Evolutionary conservation across 2,329 filamentous ascomycete species (phyloP), one percentile per base, ranked within the genome.

Genomic region (Thermomyces lanuginosus): DNA sequence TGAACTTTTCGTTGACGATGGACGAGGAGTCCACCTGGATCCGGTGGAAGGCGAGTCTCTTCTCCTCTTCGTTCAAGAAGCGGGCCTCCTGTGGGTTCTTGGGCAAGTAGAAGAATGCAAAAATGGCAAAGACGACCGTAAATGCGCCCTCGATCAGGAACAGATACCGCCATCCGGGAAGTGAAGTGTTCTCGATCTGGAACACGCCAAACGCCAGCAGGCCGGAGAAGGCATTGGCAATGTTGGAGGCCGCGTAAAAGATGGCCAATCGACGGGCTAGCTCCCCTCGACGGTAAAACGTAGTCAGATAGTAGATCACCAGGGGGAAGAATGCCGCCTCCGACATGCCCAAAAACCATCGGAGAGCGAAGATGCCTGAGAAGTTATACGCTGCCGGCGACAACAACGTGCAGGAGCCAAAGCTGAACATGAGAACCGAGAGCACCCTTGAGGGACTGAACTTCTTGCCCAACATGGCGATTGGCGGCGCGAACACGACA

Each of bases 181-280:
- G 39, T 10, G 50, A 47, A 0, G 56, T 58, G 22, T 51, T 45
- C 19, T 61, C 37, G 38, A 71, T 68, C 14, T 69, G 67, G 45
- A 76, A 76, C 5, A 70, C 64, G 3, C 64, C 69, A 32, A 66
- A 73, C 0, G 69, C 59, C 8, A 73, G 54, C 1, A 74, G 49
- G 3, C 69, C 69, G 0, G 63, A 64, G 39, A 76, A 76, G 2
- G 72, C 72, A 31, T 69, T 72, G 12, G 78, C 77, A 32, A 84
- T 76, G 41, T 76, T 78, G 13, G 67, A 72, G 0, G 76, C 76
- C 0, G 76, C 78, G 39, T 83, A 84, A 54, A 82, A 82, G 32
- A 81, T 55, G 18, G 75, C 75, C 1, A 81, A 58, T 3, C 76
- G 67, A 6, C 76, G 61, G 4, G 75, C 76, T 3, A 82, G 63